Percentiles rank a stretch among this genome's conserved stretches.
These are phyloP conservation scores for Cercophora samala DNA, from an alignment of 495 filamentous ascomycete species.

Conservation along the genomic window DNA sequence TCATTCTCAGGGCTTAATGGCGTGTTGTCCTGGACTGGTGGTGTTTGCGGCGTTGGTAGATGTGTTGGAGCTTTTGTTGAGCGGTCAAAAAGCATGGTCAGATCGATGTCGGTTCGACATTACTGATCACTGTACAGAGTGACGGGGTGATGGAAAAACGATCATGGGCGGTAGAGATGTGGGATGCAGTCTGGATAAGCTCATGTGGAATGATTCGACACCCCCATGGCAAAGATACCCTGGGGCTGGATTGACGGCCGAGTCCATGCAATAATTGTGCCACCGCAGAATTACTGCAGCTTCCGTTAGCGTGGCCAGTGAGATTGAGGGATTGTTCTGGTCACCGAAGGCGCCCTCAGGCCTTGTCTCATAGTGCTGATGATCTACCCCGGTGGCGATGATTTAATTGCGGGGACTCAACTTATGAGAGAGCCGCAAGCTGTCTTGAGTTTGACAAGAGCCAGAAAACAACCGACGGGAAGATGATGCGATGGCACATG, in stretches of 20 bases:
- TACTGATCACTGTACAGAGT: not conserved
- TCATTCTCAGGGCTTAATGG: not conserved
- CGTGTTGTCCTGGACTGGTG: not conserved
- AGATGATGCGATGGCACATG: not conserved
- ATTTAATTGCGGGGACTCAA: not conserved
- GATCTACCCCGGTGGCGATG: not conserved
- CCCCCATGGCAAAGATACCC: not conserved
- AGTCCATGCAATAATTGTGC: not conserved
- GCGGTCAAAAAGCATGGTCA: not conserved
- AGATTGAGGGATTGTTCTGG: not conserved
- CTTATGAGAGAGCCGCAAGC: not conserved
- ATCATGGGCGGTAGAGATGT: not conserved
- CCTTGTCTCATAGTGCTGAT: not conserved
- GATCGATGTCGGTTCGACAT: not conserved
- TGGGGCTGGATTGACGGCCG: not conserved
- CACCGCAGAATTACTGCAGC: not conserved
- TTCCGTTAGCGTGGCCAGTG: not conserved
- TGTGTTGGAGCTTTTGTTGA: not conserved
- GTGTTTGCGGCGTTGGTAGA: not conserved
- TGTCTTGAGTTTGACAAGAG: not conserved
- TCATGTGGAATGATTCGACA: not conserved
- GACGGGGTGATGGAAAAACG: not conserved
- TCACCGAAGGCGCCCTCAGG: not conserved
- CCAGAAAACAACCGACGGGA: not conserved
- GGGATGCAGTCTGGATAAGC: not conserved